Evolutionary conservation across 106 monocot genomes (phyloP).

Genomic region (Phalaenopsis equestris): DNA sequence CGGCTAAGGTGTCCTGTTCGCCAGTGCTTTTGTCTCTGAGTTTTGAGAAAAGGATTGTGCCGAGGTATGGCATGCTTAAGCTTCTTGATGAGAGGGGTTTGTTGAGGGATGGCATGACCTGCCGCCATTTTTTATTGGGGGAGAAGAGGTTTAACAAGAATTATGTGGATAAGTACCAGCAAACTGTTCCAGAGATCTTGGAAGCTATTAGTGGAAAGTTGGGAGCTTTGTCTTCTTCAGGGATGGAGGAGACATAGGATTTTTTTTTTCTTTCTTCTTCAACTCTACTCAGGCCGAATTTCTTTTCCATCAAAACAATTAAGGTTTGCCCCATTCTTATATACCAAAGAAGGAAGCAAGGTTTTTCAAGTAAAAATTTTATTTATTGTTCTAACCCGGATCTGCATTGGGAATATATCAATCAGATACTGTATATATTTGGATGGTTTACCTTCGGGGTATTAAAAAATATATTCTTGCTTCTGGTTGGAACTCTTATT

Average conservation of each 20-base stretch:
- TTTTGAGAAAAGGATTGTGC: slow-evolving; percentile 28
- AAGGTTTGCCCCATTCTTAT: too few species aligned
- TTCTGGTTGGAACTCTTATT: too few species aligned
- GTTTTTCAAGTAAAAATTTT: too few species aligned
- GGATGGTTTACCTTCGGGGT: too few species aligned
- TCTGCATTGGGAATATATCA: too few species aligned
- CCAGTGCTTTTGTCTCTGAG: slow-evolving; percentile 20
- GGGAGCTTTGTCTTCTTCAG: background rate
- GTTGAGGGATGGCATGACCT: background rate
- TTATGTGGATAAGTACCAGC: slow-evolving; percentile 20
- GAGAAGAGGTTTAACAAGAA: slow-evolving; percentile 10
- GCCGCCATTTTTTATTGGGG: slow-evolving; percentile 9
- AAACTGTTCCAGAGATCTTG: slow-evolving; percentile 15
- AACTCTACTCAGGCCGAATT: too few species aligned
- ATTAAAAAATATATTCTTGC: too few species aligned
- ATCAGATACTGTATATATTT: too few species aligned
- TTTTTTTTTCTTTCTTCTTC: background rate
- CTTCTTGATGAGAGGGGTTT: slow-evolving; percentile 12
- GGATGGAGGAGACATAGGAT: background rate
- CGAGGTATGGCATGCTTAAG: slow-evolving; percentile 17
- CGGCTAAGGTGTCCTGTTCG: background rate
- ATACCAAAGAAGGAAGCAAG: too few species aligned
- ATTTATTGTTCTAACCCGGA: too few species aligned
- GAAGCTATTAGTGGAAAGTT: slow-evolving; percentile 9
- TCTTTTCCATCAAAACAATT: too few species aligned